Evolutionary conservation across 2,329 filamentous ascomycete species (phyloP).

Genomic region (Cytospora piceae): DNA sequence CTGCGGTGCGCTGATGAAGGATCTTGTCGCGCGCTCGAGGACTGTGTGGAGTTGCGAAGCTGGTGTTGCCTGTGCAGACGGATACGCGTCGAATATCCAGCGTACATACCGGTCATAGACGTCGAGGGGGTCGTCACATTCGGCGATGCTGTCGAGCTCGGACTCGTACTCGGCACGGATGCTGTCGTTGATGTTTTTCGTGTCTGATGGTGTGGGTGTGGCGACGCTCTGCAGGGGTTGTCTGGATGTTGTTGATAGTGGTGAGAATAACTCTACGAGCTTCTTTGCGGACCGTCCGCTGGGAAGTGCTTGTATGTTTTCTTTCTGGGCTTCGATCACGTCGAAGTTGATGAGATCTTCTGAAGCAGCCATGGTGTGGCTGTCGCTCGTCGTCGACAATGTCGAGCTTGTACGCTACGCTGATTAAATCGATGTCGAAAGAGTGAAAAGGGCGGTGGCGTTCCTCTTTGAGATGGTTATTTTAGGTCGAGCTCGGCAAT

Average conservation of each 20-base stretch:
- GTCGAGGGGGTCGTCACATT: slow-evolving; percentile 93
- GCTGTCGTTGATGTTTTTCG: slow-evolving; percentile 75
- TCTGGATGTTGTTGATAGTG: slow-evolving; percentile 38
- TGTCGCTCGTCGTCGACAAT: slow-evolving; percentile 27
- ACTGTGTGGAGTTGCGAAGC: slow-evolving; percentile 88
- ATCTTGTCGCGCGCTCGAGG: slow-evolving; percentile 89
- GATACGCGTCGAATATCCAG: slow-evolving; percentile 95
- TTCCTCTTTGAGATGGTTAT: slow-evolving; percentile 12
- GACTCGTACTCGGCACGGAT: slow-evolving; percentile 84
- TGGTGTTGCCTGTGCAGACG: slow-evolving; percentile 87
- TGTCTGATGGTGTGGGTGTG: slow-evolving; percentile 71
- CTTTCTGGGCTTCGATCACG: slow-evolving; percentile 93
- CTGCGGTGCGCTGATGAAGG: slow-evolving; percentile 81
- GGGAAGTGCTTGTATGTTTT: slow-evolving; percentile 94
- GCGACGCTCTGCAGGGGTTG: slow-evolving; percentile 58
- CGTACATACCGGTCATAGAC: slow-evolving; percentile 95
- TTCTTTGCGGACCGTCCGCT: slow-evolving; percentile 87
- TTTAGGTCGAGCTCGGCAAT: slow-evolving; percentile 12
- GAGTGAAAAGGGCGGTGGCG: slow-evolving; percentile 21
- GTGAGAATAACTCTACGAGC: slow-evolving; percentile 79
- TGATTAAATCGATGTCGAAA: slow-evolving; percentile 24
- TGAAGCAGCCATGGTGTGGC: slow-evolving; percentile 50
- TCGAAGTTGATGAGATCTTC: slow-evolving; percentile 75
- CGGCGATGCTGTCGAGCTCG: slow-evolving; percentile 76
- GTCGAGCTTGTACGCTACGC: slow-evolving; percentile 26